Percentiles rank a stretch among this genome's conserved stretches.
phyloP scores from a whole-genome alignment of 257 asterid genomes.

The Nicotiana knightiana region DNA sequence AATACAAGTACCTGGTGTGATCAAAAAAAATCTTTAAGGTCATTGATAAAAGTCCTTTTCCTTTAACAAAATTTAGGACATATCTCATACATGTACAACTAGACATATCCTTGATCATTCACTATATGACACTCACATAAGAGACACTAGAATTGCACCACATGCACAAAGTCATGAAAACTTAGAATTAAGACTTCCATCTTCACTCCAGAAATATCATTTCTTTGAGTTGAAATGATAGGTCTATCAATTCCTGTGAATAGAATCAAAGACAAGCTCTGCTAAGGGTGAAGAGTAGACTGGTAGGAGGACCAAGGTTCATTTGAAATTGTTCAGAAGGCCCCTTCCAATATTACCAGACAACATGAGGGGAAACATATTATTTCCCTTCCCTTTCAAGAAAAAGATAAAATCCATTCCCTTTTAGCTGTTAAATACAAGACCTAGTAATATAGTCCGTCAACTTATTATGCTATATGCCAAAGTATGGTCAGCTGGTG shows the following conservation, averaged over 20 bases:
- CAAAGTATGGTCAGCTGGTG: background rate
- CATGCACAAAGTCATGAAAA: background rate
- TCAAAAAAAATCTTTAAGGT: constrained; percentile 13
- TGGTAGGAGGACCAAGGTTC: background rate
- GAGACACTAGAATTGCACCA: background rate
- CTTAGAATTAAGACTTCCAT: background rate
- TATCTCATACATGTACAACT: background rate
- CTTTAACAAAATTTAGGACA: background rate
- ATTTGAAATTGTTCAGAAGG: background rate
- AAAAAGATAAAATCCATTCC: background rate
- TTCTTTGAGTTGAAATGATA: background rate
- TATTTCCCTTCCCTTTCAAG: background rate
- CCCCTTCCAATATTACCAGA: background rate
- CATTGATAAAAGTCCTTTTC: background rate
- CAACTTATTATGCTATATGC: background rate
- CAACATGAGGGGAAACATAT: background rate
- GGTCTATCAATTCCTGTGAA: constrained; percentile 5
- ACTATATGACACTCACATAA: background rate
- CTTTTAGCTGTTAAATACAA: background rate
- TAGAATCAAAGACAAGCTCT: background rate
- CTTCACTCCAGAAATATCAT: background rate
- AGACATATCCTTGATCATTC: background rate
- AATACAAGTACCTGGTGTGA: constrained; percentile 59
- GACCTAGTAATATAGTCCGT: background rate
- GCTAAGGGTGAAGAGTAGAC: background rate